Conservation (phyloP, 2,329 filamentous ascomycete genomes). For the Colletotrichum theobromicola region DNA sequence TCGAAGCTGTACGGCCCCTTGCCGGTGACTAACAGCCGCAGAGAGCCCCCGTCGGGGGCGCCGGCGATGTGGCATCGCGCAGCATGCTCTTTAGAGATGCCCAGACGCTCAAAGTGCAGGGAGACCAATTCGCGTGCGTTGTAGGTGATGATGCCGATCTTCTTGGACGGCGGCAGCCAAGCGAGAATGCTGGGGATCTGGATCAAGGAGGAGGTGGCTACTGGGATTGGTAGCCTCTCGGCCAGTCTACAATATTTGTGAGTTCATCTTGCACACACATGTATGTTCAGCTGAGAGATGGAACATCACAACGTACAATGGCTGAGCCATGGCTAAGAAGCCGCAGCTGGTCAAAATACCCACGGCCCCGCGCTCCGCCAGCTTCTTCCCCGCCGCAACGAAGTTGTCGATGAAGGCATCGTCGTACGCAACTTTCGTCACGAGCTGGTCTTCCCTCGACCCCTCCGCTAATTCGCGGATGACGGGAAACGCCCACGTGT, state of each 20-base stretch:
- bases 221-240: background rate
- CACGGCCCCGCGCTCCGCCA: background rate
- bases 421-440: background rate
- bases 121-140: background rate
- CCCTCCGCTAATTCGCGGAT: background rate
- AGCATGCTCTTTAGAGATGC: background rate
- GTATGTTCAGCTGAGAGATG: background rate
- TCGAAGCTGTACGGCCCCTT: background rate
- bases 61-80: background rate
- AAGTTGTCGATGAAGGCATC: background rate
- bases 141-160: background rate
- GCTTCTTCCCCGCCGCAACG: background rate
- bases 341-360: background rate
- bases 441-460: background rate
- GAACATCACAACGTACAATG: rapidly evolving
- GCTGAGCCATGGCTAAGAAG: background rate
- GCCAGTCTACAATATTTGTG: background rate
- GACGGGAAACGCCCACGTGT: background rate
- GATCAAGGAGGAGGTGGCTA: background rate
- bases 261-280: background rate
- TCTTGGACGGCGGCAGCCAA: background rate
- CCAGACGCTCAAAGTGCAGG: background rate
- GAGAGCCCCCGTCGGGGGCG: background rate
- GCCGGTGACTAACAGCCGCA: background rate
- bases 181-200: background rate